Conservation (phyloP, 345 rosid genomes). For the Pugionium cornutum region DNA sequence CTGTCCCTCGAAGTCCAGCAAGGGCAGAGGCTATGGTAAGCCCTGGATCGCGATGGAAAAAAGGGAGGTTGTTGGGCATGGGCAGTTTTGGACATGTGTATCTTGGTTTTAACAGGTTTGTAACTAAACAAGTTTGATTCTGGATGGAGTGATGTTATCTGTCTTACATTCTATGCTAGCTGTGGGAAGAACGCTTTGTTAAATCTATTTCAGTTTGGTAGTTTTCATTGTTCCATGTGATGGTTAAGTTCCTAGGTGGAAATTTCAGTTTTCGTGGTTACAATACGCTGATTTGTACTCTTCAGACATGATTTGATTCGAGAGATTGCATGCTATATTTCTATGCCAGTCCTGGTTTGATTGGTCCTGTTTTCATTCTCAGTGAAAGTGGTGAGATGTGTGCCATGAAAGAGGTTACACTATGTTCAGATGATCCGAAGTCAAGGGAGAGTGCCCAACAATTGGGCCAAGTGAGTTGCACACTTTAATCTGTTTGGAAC, state of each 20-base stretch:
- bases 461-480: slow-evolving; percentile 56
- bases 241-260: slow-evolving; percentile 16
- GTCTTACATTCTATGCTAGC: slow-evolving; percentile 7
- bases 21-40: slow-evolving; percentile 75
- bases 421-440: slow-evolving; percentile 77
- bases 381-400: slow-evolving; percentile 90
- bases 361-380: slow-evolving; percentile 21
- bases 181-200: background rate
- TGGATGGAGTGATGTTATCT: background rate
- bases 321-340: slow-evolving; percentile 13
- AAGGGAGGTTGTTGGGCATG: slow-evolving; percentile 62
- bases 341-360: slow-evolving; percentile 23
- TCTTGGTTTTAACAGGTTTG: slow-evolving; percentile 71
- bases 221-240: slow-evolving; percentile 11
- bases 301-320: background rate
- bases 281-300: too few relatives aligned
- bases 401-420: slow-evolving; percentile 87
- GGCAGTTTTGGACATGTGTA: slow-evolving; percentile 73
- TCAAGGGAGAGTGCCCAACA: slow-evolving; percentile 78
- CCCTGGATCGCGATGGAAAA: slow-evolving; percentile 68
- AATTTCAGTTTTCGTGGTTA: too few relatives aligned
- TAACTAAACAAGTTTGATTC: slow-evolving; percentile 15
- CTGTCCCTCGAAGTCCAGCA: slow-evolving; percentile 93
- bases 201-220: slow-evolving; percentile 15
- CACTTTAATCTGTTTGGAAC: slow-evolving; percentile 13